These are phyloP conservation scores for Nothophoma quercina DNA, from an alignment of 2,329 filamentous ascomycete genomes.

Conservation along the genomic window DNA sequence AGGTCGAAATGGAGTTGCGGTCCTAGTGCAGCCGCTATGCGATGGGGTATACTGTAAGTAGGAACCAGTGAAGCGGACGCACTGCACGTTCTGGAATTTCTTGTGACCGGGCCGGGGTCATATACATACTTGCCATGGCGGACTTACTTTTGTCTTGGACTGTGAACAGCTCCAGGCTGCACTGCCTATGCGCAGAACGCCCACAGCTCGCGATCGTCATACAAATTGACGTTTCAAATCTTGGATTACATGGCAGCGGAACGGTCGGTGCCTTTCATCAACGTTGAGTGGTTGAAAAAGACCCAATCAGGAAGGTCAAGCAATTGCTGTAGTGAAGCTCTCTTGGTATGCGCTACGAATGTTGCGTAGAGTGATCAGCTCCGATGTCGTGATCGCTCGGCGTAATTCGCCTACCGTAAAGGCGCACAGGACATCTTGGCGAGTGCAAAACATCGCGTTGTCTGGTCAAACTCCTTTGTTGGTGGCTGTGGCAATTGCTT, in stretches of 20 bases:
- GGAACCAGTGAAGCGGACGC: conserved; percentile 14
- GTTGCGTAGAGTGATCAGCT: conserved; percentile 15
- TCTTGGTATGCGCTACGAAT: conserved; percentile 33
- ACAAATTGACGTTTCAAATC: conserved; percentile 31
- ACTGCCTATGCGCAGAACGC: conserved; percentile 5
- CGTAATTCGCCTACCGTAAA: conserved; percentile 25
- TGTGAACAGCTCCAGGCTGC: not conserved
- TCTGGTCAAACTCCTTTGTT: conserved; percentile 4
- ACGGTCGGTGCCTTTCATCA: conserved; percentile 8
- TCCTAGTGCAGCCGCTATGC: not conserved
- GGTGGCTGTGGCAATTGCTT: conserved; percentile 14
- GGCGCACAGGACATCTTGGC: conserved; percentile 21
- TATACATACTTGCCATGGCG: conserved; percentile 26
- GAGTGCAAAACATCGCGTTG: not conserved
- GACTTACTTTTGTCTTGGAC: conserved; percentile 14
- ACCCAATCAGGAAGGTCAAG: conserved; percentile 41
- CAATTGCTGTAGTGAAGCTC: conserved; percentile 17
- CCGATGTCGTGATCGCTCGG: conserved; percentile 40
- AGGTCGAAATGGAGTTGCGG: conserved; percentile 2
- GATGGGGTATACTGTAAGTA: not conserved
- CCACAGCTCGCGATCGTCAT: conserved; percentile 37
- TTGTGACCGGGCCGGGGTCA: conserved; percentile 16
- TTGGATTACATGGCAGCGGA: conserved; percentile 35
- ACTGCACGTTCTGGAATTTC: conserved; percentile 15
- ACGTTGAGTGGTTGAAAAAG: conserved; percentile 20